Percentiles rank a stretch among this genome's conserved stretches.
These are phyloP conservation scores for Cladosporium sphaerospermum DNA, from an alignment of 2,329 filamentous ascomycete species.

Conservation along the genomic window DNA sequence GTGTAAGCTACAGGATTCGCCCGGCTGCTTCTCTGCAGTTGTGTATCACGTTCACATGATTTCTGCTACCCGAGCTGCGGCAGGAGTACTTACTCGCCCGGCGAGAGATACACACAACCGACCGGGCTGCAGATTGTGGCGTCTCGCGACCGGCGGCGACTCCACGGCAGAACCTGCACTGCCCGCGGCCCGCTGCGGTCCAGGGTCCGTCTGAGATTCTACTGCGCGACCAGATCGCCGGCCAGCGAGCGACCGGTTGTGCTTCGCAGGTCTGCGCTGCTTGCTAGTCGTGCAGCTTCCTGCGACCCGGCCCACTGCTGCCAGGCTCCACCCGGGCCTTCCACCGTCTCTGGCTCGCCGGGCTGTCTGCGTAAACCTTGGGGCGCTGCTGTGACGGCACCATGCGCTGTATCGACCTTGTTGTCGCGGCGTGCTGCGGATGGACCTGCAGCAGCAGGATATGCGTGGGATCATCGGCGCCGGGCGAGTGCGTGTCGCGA, in stretches of 20 bases:
- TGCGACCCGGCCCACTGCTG: not conserved
- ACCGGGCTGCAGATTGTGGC: no score
- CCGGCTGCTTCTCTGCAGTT: no score
- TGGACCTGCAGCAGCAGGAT: not conserved
- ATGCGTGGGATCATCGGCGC: not conserved
- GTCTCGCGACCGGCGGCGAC: no score
- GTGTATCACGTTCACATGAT: no score
- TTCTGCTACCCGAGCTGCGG: no score
- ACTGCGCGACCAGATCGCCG: not conserved
- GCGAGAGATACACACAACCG: no score
- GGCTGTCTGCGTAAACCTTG: not conserved
- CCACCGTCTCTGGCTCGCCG: not conserved
- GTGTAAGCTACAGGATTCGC: no score
- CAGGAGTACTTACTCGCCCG: no score
- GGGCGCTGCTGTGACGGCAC: not conserved
- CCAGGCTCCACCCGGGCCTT: not conserved
- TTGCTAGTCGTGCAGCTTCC: not conserved
- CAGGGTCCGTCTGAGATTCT: not conserved
- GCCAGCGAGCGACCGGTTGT: not conserved
- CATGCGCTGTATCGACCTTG: not conserved
- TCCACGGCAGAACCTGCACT: no score
- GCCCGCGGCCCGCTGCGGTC: not conserved
- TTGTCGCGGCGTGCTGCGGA: not conserved
- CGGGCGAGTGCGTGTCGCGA: not conserved
- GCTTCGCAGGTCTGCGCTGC: not conserved